Evolutionary conservation across 2,329 filamentous ascomycete genomes (phyloP).

Genomic region (Calonectria pseudoturangicola): DNA sequence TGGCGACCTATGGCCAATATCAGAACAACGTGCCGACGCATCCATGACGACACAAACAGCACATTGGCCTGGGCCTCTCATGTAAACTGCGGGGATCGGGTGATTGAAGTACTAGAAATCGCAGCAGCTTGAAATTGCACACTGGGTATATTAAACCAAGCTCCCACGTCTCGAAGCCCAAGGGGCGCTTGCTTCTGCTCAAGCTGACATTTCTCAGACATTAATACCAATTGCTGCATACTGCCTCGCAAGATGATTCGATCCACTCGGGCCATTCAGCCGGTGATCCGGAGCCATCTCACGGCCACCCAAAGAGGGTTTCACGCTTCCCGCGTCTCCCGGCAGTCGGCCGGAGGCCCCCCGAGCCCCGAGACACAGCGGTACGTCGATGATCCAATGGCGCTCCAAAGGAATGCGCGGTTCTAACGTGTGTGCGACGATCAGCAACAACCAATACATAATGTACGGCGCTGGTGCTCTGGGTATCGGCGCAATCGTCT

Average conservation of each 20-base stretch:
- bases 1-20: constrained; percentile 43
- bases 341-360: constrained; percentile 20
- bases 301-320: constrained; percentile 24
- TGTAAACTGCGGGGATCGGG: constrained; percentile 25
- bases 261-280: constrained; percentile 23
- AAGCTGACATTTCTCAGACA: background rate
- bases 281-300: constrained; percentile 14
- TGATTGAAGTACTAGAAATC: constrained; percentile 22
- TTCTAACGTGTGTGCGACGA: background rate
- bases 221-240: background rate
- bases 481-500: constrained; percentile 44
- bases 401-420: background rate
- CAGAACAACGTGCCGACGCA: constrained; percentile 45
- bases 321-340: constrained; percentile 25
- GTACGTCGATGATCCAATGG: constrained; percentile 6
- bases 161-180: background rate
- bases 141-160: background rate
- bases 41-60: constrained; percentile 51
- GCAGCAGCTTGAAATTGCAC: background rate
- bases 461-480: constrained; percentile 44
- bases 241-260: constrained; percentile 12
- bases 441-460: constrained; percentile 37
- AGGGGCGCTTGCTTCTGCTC: background rate
- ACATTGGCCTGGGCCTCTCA: constrained; percentile 17
- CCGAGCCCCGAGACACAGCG: constrained; percentile 27